Base-by-base conservation (phyloP, 192 early-diverging fungal genomes). In the Phycomyces blakesleeanus region DNA sequence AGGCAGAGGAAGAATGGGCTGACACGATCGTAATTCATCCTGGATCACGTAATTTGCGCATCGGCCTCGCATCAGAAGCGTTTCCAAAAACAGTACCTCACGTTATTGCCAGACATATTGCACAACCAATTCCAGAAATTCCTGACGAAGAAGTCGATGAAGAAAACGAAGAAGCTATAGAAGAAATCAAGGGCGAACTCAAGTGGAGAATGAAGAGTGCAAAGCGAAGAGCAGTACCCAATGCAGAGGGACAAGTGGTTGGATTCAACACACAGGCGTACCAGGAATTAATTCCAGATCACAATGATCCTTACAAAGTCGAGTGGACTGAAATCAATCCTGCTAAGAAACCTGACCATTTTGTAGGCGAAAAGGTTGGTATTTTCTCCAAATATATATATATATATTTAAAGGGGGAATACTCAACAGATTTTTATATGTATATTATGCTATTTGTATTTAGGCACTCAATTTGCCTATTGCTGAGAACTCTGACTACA, bases 221-320 rank as follows among this genome's bases (percentile, higher is more conserved):
- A 20, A 96, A 96, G 73, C 80, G 93, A 69, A 78, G 90, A 29
- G 78, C 85, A 6, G 84, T 92, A 0, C 74, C 82, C 16, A 94
- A 93, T 64, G 91, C 89, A 4, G 80, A 83, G 55, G 62, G 80
- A 11, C 87, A 91, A 55, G 89, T 93, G 0, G 58, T 79, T 9
- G 81, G 84, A 2, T 94, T 86, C 76, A 96, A 96, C 58, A 67
- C 74, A 12, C 78, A 86, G 39, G 71, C 85, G 14, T 58, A 53
- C 24, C 79, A 85, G 6, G 89, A 92, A 57, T 76, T 61, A 0
- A 93, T 95, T 71, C 76, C 83, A 20, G 92, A 94, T 71, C 91
- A 94, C 66, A 96, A 96, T 67, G 94, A 96, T 63, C 93, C 93
- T 6, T 92, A 90, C 69, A 86, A 88, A 56, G 85, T 94, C 18